Evolutionary conservation across 2,329 filamentous ascomycete genomes (phyloP).

Genomic region (Macroventuria anomochaeta): DNA sequence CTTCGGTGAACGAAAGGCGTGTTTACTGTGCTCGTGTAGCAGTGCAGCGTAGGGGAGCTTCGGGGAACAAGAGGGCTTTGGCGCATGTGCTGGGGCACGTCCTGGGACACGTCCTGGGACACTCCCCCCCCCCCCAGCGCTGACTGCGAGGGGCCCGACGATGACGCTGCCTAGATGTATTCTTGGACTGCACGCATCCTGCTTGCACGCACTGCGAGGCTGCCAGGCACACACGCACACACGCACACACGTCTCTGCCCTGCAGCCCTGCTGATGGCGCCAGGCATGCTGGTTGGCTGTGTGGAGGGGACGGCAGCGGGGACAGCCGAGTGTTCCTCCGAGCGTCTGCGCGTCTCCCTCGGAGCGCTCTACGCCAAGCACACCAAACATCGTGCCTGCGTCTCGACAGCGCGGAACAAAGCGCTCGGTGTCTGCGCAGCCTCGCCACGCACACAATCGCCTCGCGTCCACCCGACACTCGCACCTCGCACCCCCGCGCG

Average conservation of each 20-base stretch:
- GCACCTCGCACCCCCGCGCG: too few species aligned
- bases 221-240: not conserved
- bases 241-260: not conserved
- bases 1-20: not conserved
- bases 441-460: not conserved
- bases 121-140: too few species aligned
- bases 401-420: not conserved
- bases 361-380: too few species aligned
- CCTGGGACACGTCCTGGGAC: too few species aligned
- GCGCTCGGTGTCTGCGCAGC: not conserved
- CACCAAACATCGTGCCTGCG: not conserved
- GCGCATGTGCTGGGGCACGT: too few species aligned
- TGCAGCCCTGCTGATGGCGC: not conserved
- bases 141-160: too few species aligned
- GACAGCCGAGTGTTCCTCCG: not conserved
- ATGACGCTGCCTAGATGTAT: not conserved
- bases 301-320: not conserved
- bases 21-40: constrained; percentile 8
- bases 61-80: not conserved
- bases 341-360: too few species aligned
- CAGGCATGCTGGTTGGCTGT: too few species aligned
- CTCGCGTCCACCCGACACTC: not conserved
- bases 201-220: not conserved
- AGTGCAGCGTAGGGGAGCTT: constrained; percentile 1
- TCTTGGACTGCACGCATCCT: not conserved